phyloP scores from a whole-genome alignment of 2,329 filamentous ascomycete genomes.

The Phyllachora maydis region DNA sequence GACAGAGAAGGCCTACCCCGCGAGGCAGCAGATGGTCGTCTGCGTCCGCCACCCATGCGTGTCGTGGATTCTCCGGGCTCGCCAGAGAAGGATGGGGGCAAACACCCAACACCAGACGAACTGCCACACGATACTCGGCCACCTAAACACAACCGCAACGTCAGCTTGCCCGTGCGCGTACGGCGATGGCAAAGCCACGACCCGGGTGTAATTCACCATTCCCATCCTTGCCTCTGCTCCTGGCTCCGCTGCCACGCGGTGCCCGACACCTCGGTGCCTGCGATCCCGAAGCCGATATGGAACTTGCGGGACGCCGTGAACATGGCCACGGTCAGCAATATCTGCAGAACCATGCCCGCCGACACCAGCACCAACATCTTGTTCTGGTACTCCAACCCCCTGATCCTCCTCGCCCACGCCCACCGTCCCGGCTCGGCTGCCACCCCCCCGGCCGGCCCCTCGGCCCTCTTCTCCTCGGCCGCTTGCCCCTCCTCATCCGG shows the following conservation, averaged over 20 bases:
- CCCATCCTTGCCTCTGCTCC: constrained; percentile 31
- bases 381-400: neutral
- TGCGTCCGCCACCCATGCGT: constrained; percentile 46
- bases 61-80: constrained; percentile 37
- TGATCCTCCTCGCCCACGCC: neutral
- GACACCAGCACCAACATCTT: too few species aligned
- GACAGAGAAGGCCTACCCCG: constrained; percentile 15
- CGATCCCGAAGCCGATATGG: constrained; percentile 36
- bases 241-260: constrained; percentile 24
- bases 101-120: constrained; percentile 41
- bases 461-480: constrained; percentile 4
- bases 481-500: constrained; percentile 2
- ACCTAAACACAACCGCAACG: constrained; percentile 15
- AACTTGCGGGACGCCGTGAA: constrained; percentile 27
- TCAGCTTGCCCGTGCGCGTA: neutral
- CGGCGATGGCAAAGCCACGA: neutral
- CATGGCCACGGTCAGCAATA: constrained; percentile 9
- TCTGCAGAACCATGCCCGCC: neutral
- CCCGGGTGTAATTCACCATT: constrained; percentile 40
- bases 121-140: constrained; percentile 43
- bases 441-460: constrained; percentile 4
- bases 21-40: constrained; percentile 29
- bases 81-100: constrained; percentile 39
- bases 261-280: constrained; percentile 37
- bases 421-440: too few species aligned